Percentiles rank a stretch among this genome's conserved stretches.
Evolutionary conservation across 2,329 filamentous ascomycete genomes (phyloP).

Genomic region (Calycina herbarum): DNA sequence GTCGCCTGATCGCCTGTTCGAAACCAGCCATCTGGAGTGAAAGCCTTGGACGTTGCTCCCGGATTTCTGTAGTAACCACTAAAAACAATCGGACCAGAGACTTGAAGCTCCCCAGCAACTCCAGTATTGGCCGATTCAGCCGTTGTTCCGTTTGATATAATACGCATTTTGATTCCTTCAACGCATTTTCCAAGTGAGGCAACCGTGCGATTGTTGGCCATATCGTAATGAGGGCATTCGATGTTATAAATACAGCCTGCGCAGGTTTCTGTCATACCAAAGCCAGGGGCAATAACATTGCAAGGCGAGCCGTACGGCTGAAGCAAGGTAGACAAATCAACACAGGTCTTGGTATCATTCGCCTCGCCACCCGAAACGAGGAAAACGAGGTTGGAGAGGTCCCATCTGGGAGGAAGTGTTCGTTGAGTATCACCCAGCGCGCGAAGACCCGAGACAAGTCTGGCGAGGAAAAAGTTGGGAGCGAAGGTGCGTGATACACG

Average conservation of each 20-base stretch:
- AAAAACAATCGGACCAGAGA: conserved; percentile 58
- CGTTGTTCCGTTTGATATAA: too few relatives aligned
- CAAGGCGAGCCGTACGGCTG: conserved; percentile 35
- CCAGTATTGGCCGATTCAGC: conserved; percentile 11
- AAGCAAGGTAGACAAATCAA: conserved; percentile 36
- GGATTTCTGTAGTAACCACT: conserved; percentile 42
- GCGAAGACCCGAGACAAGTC: too few relatives aligned
- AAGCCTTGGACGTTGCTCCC: conserved; percentile 55
- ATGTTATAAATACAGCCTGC: conserved; percentile 47
- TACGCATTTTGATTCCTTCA: conserved; percentile 42
- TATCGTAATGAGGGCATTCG: conserved; percentile 44
- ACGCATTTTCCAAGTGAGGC: conserved; percentile 44
- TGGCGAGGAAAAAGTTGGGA: conserved; percentile 43
- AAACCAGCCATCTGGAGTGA: conserved; percentile 52
- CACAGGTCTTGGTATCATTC: conserved; percentile 41
- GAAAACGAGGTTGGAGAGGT: conserved; percentile 36
- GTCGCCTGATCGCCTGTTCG: conserved; percentile 42
- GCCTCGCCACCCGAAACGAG: conserved; percentile 49
- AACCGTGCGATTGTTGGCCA: conserved; percentile 33
- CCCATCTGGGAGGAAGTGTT: conserved; percentile 8
- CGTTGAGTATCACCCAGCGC: too few relatives aligned
- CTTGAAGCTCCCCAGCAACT: conserved; percentile 33
- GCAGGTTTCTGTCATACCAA: conserved; percentile 55
- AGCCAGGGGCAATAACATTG: conserved; percentile 44
- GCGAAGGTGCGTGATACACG: conserved; percentile 47